phyloP scores from a whole-genome alignment of 2,329 filamentous ascomycete species.

The Diaporthe sp. region DNA sequence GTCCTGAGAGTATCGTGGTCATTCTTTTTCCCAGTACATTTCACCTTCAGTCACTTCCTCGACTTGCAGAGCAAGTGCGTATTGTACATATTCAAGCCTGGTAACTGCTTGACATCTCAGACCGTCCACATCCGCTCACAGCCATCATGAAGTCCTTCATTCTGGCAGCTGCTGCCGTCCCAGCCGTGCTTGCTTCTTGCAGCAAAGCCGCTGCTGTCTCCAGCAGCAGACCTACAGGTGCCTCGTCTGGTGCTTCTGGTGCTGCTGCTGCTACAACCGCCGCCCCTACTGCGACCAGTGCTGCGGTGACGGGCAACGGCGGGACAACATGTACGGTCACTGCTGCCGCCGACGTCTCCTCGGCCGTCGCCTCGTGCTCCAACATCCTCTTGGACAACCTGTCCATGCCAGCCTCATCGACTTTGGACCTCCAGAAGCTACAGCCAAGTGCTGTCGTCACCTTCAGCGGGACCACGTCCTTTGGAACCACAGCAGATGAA shows the following conservation, averaged over 20 bases:
- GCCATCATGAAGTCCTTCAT: constrained; percentile 19
- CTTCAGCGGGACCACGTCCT: constrained; percentile 41
- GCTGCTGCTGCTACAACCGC: neutral
- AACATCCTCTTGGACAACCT: constrained; percentile 53
- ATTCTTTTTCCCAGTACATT: neutral
- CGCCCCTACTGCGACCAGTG: neutral
- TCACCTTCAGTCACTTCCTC: neutral
- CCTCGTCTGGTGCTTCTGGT: neutral
- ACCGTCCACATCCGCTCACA: neutral
- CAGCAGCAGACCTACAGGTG: neutral
- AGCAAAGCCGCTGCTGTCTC: constrained; percentile 5
- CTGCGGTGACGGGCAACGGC: constrained; percentile 8
- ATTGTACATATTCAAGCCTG: neutral
- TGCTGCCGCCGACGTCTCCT: constrained; percentile 36
- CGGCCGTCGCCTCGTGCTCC: constrained; percentile 47
- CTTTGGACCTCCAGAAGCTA: constrained; percentile 51
- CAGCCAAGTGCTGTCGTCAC: constrained; percentile 49
- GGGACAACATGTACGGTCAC: constrained; percentile 39
- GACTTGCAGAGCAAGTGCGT: constrained; percentile 8
- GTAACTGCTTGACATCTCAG: neutral
- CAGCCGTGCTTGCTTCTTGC: constrained; percentile 25
- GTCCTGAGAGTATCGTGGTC: neutral
- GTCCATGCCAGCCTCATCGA: constrained; percentile 51
- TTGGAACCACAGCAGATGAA: constrained; percentile 34
- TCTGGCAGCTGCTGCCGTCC: constrained; percentile 21